Evolutionary conservation across 768 basidiomycete genomes (phyloP).

Genomic region (Boletus sensibilis): DNA sequence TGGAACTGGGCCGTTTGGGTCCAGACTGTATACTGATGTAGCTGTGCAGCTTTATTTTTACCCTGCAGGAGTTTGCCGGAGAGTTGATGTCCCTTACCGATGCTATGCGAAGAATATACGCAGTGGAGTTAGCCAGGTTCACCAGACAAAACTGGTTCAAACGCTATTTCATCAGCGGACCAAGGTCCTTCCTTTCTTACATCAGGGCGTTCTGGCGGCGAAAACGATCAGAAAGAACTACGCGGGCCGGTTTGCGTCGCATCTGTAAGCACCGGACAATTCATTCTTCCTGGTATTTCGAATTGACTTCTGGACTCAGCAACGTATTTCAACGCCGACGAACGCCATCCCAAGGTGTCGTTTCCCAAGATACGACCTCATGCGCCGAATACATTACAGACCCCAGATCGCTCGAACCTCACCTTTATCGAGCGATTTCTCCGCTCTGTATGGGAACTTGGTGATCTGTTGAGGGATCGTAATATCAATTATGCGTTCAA

Average conservation of each 20-base stretch:
- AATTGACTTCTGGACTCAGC: constrained; percentile 33
- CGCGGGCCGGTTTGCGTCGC: constrained; percentile 29
- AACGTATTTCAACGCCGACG: constrained; percentile 51
- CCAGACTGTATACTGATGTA: constrained; percentile 8
- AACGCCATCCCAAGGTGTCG: constrained; percentile 50
- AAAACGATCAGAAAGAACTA: constrained; percentile 12
- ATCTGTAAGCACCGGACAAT: constrained; percentile 41
- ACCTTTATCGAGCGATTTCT: constrained; percentile 59
- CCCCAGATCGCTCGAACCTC: constrained; percentile 63
- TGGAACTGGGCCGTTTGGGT: constrained; percentile 8
- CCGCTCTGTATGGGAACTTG: constrained; percentile 71
- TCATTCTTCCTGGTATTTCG: not conserved
- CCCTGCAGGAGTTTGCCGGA: constrained; percentile 87
- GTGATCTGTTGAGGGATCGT: constrained; percentile 60
- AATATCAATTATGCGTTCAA: constrained; percentile 89
- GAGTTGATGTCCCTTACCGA: constrained; percentile 83
- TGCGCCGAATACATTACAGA: constrained; percentile 83
- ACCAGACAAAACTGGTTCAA: constrained; percentile 40
- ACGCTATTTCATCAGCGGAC: constrained; percentile 32
- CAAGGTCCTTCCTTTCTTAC: constrained; percentile 22
- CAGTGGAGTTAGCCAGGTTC: constrained; percentile 53
- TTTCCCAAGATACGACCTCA: constrained; percentile 85
- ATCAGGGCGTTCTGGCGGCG: constrained; percentile 18
- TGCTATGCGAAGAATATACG: constrained; percentile 78
- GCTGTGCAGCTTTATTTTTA: constrained; percentile 83